These are phyloP conservation scores for Bondarzewia mesenterica DNA, from an alignment of 1,284 basidiomycete species.

Conservation along the genomic window DNA sequence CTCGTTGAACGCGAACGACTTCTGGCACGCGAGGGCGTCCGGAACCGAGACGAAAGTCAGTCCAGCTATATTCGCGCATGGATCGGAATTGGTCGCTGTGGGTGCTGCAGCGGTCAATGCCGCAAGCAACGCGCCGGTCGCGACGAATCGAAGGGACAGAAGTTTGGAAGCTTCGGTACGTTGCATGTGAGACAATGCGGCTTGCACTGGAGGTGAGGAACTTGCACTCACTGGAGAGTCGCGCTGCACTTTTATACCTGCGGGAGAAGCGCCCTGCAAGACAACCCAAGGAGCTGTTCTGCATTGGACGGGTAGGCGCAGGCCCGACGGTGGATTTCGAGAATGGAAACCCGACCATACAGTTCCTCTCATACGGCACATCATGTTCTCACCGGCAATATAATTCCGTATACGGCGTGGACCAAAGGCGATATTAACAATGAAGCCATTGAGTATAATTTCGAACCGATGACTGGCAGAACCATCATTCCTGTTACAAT, in stretches of 20 bases:
- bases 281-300: not conserved
- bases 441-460: not conserved
- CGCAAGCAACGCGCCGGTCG: not conserved
- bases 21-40: constrained; percentile 50
- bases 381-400: not conserved
- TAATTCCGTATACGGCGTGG: not conserved
- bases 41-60: constrained; percentile 39
- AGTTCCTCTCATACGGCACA: not conserved
- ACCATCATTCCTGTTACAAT: not conserved
- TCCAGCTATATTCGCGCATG: constrained; percentile 43
- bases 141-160: not conserved
- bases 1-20: constrained; percentile 57
- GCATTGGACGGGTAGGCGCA: not conserved
- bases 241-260: not conserved
- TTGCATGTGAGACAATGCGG: not conserved
- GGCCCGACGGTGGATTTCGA: not conserved
- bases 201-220: not conserved
- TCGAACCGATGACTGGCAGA: not conserved
- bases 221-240: not conserved
- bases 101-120: not conserved
- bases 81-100: constrained; percentile 23
- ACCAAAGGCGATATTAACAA: not conserved
- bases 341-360: not conserved
- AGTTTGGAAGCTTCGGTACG: not conserved
- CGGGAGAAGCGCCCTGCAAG: not conserved